Base-by-base conservation (phyloP, 164 flowering plant genomes). In the Kingdonia uniflora region DNA sequence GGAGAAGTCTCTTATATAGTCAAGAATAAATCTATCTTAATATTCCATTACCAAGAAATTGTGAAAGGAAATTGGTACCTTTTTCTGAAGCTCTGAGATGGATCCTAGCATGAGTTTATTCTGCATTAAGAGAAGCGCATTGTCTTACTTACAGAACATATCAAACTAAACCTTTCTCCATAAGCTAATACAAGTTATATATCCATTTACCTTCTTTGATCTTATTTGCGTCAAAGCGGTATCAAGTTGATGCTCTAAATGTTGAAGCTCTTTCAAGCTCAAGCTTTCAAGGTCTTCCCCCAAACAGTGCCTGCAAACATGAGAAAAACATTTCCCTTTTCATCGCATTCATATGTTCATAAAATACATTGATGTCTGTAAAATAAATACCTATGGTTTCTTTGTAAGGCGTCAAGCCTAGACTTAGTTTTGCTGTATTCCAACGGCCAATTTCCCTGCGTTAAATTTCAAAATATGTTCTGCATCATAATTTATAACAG, bases 171-270 rank as follows among this genome's bases (percentile, higher is more conserved):
- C n/a, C 4, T 12, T n/a, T n/a, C n/a, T n/a, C n/a, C n/a, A n/a
- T n/a, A n/a, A 25, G 24, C 13, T 29, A 29, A 8, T 29, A 29
- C 6, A 8, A 29, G 35, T 29, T 29, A 29, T 29, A 29, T n/a
- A n/a, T n/a, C n/a, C n/a, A 11, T 15, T 57, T 23, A 83, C 95
- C 80, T 85, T 85, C 61, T 80, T 76, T 45, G 73, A 45, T 58
- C 96, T 58, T 20, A 85, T 72, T 23, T 82, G 81, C 53, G 74
- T 85, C 1, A 85, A 71, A 66, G 82, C 74, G 55, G 52, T 52
- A 54, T 88, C 88, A 52, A 88, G 76, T 56, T 83, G 96, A 33
- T 76, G 96, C 72, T 88, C 90, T 62, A 88, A 57, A 51, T 78
- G 68, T 42, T 85, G 95, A 20, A 89, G 85, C 70, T 84, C 95